Evolutionary conservation across 441 rosid genomes (phyloP), one percentile per base, ranked within the genome.

Genomic region (Populus hybrid): DNA sequence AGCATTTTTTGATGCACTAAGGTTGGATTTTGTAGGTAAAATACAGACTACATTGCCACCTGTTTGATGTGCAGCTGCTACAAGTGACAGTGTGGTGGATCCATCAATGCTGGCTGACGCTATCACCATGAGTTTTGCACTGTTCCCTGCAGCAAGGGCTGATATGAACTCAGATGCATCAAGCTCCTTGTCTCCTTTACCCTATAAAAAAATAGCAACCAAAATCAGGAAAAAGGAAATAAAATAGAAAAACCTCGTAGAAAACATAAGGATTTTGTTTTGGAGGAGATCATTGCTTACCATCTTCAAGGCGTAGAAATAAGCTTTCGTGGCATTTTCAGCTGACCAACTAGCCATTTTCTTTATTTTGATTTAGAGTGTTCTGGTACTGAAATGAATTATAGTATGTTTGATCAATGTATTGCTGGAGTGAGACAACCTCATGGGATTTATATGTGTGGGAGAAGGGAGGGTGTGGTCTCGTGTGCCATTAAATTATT

Each of bases 291-390:
- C 16, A 35, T n/a, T 69, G 35, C 69, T 71, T 71, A 87, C 89
- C 87, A 87, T 87, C 76, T 82, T 84, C 50, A 90, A 61, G 40
- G 91, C 80, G 71, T 83, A 40, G 73, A 88, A 87, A 74, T 82
- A 87, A 83, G 93, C 93, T 75, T 81, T 82, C 32, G 84, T 86
- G 72, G 93, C 93, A 42, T 90, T 90, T 81, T 88, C 88, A 65
- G 89, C 82, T 24, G 91, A 90, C 88, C 91, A 87, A 77, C 72
- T 28, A 73, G 81, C 74, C 85, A 72, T 63, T 72, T 28, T 10
- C 38, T 14, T 34, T 34, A 24, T 73, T 64, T 70, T 9, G 7
- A n/a, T 63, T 20, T 50, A 14, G 46, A 14, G 18, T 34, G 1
- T 5, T 28, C 23, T 38, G 23, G 36, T 18, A 18, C 23, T 14